Evolutionary conservation across 495 filamentous ascomycete genomes (phyloP).

Genomic region (Trichoderma gamsii): DNA sequence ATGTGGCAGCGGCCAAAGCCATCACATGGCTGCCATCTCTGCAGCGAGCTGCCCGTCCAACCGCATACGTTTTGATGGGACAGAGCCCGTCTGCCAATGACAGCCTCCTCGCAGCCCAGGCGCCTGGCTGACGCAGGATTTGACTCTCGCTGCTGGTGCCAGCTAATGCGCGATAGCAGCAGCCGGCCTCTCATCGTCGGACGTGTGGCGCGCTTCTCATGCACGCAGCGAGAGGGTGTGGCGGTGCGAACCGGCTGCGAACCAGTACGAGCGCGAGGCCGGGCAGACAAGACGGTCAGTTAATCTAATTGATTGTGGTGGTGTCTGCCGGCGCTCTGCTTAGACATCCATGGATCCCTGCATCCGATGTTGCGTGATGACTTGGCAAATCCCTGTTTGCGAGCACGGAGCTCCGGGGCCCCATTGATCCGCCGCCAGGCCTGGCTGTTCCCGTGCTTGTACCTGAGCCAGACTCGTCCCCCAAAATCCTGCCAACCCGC

Average conservation of each 20-base stretch:
- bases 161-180: not conserved
- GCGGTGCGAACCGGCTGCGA: slow-evolving; percentile 8
- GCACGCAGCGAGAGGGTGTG: not conserved
- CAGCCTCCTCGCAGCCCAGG: too few species aligned
- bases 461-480: not conserved
- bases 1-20: too few species aligned
- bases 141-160: not conserved
- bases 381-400: not conserved
- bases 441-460: not conserved
- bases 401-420: slow-evolving; percentile 11
- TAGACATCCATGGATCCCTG: not conserved
- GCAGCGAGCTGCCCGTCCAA: too few species aligned
- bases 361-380: not conserved
- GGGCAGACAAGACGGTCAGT: not conserved
- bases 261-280: slow-evolving; percentile 4
- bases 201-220: slow-evolving; percentile 1
- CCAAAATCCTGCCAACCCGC: not conserved
- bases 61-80: too few species aligned
- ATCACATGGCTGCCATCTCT: too few species aligned
- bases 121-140: too few species aligned
- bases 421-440: slow-evolving; percentile 8
- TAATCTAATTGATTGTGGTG: not conserved
- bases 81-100: too few species aligned
- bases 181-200: not conserved
- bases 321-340: not conserved